Base-by-base conservation (phyloP, 352 stramenopile genomes). In the Globisporangium viniferum region DNA sequence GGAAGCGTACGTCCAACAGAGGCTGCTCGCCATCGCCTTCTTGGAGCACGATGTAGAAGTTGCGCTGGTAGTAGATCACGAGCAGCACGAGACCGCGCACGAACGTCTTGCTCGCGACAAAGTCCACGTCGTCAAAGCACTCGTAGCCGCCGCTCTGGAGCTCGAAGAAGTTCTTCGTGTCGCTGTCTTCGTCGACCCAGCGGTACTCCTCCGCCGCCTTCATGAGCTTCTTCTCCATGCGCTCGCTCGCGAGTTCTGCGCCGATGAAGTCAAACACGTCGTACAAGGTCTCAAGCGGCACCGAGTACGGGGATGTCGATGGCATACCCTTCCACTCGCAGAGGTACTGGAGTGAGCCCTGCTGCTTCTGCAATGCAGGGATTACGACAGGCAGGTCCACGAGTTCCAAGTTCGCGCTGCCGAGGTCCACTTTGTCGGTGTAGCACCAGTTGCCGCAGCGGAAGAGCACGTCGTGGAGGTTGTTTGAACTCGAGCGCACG, bases 391-490 rank as follows among this genome's bases (percentile, higher is more conserved):
- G 93, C 20, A 99, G 71, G 70, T 98, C 94, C 10, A 70, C 72
- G 9, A 98, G 87, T 59, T 93, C 91, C 22, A 98, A 72, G 3
- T 80, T 76, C 27, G 89, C 63, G 67, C 79, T 81, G 29, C 93
- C 84, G 51, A 98, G 67, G 71, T 97, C 89, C 18, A 98, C 87
- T 69, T 91, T 91, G 35, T 94, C 94, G 54, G 77, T 86, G 78
- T 98, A 98, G 79, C 95, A 98, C 90, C 90, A 98, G 76, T 98
- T 98, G 44, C 95, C 95, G 70, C 94, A 98, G 53, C 91, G 84
- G 72, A 98, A 98, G 63, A 98, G 85, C 62, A 97, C 92, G 56
- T 97, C 82, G 67, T 95, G 86, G 60, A 95, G 79, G 55, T 80
- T 84, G 60, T 68, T 84, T 14, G 80, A 79, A 68, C 81, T 86